Evolutionary conservation across 768 basidiomycete genomes (phyloP).

Genomic region (Asterophora parasitica): DNA sequence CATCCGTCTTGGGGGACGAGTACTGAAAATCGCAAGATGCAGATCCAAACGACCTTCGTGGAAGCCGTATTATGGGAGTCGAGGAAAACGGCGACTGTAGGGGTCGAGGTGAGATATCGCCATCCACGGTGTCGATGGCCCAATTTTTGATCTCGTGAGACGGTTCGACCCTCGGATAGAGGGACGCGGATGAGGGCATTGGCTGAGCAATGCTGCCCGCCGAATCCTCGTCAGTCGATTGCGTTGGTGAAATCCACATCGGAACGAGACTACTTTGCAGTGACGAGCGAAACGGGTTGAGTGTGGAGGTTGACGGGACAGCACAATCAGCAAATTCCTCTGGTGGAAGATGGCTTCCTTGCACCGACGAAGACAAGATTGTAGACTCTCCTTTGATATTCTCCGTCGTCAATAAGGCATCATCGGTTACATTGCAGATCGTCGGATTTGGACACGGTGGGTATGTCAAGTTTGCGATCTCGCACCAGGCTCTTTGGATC

Average conservation of each 20-base stretch:
- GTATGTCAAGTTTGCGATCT: slow-evolving; percentile 24
- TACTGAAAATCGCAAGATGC: not conserved
- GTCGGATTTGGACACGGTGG: slow-evolving; percentile 25
- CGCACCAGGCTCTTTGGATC: slow-evolving; percentile 24
- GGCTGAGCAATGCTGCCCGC: slow-evolving; percentile 17
- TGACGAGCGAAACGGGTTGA: slow-evolving; percentile 2
- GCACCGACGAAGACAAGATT: not conserved
- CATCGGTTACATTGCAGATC: slow-evolving; percentile 11
- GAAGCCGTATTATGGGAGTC: slow-evolving; percentile 1
- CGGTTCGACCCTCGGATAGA: slow-evolving; percentile 9
- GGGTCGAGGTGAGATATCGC: not conserved
- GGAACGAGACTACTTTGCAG: slow-evolving; percentile 1
- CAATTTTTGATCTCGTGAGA: not conserved
- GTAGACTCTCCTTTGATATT: not conserved
- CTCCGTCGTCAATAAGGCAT: not conserved
- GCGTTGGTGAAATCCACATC: not conserved
- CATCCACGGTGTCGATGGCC: not conserved
- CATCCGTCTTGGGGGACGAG: not conserved
- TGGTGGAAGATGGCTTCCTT: not conserved
- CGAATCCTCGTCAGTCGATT: slow-evolving; percentile 2
- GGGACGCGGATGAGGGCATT: slow-evolving; percentile 24
- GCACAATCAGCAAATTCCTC: not conserved
- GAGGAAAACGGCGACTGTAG: slow-evolving; percentile 8
- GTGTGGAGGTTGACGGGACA: too few relatives aligned
- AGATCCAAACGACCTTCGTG: not conserved